These are phyloP conservation scores for Triticum turgidum DNA, from an alignment of 176 grass and related monocot species.

Conservation along the genomic window DNA sequence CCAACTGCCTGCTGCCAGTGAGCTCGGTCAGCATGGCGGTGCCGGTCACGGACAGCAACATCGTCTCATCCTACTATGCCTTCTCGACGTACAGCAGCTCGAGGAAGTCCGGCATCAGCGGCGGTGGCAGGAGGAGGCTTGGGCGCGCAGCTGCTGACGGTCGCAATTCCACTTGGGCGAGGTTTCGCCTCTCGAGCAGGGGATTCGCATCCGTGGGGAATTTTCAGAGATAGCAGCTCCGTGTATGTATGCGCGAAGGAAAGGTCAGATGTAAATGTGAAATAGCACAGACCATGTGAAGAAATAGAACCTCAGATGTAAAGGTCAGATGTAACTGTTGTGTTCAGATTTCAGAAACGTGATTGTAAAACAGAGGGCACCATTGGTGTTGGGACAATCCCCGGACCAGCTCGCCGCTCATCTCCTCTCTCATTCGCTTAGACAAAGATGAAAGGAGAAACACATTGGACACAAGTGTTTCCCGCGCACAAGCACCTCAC, in stretches of 20 bases:
- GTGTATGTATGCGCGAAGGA: neutral
- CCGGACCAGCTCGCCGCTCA: too few species aligned
- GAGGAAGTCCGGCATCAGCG: neutral
- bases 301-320: too few species aligned
- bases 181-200: slow-evolving; percentile 14
- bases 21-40: slow-evolving; percentile 54
- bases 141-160: neutral
- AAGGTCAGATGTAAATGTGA: neutral
- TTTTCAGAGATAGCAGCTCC: slow-evolving; percentile 8
- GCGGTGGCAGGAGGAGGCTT: slow-evolving; percentile 13
- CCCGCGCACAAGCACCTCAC: too few species aligned
- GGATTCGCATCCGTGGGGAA: neutral
- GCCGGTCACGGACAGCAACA: slow-evolving; percentile 32
- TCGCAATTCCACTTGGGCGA: neutral
- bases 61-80: neutral
- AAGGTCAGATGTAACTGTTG: too few species aligned
- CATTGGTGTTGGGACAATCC: too few species aligned
- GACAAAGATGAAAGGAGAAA: too few species aligned
- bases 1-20: slow-evolving; percentile 67
- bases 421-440: too few species aligned
- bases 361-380: too few species aligned
- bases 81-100: neutral
- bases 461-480: too few species aligned
- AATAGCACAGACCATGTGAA: too few species aligned
- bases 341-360: too few species aligned